Percentiles rank a stretch among this genome's conserved stretches.
Evolutionary conservation across 495 filamentous ascomycete genomes (phyloP).

Genomic region (Usnea hakonensis): DNA sequence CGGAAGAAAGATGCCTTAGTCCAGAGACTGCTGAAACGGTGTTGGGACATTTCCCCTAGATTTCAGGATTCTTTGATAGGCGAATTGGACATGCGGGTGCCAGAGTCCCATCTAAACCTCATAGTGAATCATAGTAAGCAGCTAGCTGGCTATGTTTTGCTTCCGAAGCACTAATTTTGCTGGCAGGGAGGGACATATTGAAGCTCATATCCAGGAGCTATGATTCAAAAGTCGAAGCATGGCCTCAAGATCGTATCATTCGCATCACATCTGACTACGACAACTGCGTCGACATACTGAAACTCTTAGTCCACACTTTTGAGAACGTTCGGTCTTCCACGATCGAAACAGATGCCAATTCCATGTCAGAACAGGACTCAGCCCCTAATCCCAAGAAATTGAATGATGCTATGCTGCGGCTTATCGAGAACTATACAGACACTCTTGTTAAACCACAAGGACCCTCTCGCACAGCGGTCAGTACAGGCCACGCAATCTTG

Average conservation of each 20-base stretch:
- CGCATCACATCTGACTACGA: constrained; percentile 35
- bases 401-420: constrained; percentile 6
- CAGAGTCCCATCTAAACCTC: constrained; percentile 15
- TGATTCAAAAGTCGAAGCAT: constrained; percentile 37
- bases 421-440: constrained; percentile 15
- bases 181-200: constrained; percentile 35
- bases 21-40: constrained; percentile 37
- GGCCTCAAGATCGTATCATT: constrained; percentile 30
- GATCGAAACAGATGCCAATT: constrained; percentile 19
- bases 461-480: neutral
- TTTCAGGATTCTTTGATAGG: constrained; percentile 30
- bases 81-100: constrained; percentile 36
- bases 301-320: constrained; percentile 36
- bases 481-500: neutral
- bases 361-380: constrained; percentile 5
- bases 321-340: constrained; percentile 29
- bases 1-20: constrained; percentile 32
- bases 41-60: constrained; percentile 36
- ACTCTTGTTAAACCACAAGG: constrained; percentile 7
- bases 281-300: constrained; percentile 34
- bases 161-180: constrained; percentile 27
- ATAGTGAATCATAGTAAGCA: constrained; percentile 20
- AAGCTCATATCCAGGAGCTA: constrained; percentile 37
- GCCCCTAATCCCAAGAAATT: neutral
- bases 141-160: neutral